Conservation (phyloP, 2,329 filamentous ascomycete species). For the Epichloe baconii region DNA sequence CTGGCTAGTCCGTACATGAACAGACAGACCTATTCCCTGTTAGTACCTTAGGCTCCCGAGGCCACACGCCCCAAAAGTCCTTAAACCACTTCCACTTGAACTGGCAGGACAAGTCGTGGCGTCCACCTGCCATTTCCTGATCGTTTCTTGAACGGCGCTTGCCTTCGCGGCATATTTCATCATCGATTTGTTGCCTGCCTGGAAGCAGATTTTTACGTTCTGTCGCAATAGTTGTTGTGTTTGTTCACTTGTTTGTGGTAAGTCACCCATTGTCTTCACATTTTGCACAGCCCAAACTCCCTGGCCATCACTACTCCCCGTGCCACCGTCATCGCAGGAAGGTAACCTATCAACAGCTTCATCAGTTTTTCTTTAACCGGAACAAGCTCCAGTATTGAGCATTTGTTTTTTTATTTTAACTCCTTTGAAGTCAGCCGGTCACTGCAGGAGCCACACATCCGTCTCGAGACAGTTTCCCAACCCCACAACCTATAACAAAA, state of each 20-base stretch:
- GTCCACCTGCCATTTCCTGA: neutral
- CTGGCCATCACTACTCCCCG: neutral
- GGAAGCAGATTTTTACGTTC: constrained; percentile 25
- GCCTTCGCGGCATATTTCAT: neutral
- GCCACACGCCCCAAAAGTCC: neutral
- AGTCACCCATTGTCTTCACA: constrained; percentile 1
- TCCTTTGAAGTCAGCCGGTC: constrained; percentile 74
- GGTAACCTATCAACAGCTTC: constrained; percentile 1
- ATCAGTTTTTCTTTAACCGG: constrained; percentile 11
- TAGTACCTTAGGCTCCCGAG: neutral
- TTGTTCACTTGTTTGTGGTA: constrained; percentile 13
- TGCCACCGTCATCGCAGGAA: neutral
- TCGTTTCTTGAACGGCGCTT: neutral
- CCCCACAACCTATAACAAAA: neutral
- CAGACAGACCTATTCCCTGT: neutral
- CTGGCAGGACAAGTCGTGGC: neutral
- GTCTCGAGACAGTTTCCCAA: constrained; percentile 14
- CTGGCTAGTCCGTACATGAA: neutral
- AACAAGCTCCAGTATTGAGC: constrained; percentile 15
- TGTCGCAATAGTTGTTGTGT: constrained; percentile 11
- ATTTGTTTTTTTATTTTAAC: constrained; percentile 23
- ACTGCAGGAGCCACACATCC: constrained; percentile 54
- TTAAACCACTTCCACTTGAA: neutral
- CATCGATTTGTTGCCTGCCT: constrained; percentile 19
- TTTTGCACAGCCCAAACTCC: neutral